Conservation (phyloP, 1,139 yeast species). For the Trichomonascaceae sp. region DNA sequence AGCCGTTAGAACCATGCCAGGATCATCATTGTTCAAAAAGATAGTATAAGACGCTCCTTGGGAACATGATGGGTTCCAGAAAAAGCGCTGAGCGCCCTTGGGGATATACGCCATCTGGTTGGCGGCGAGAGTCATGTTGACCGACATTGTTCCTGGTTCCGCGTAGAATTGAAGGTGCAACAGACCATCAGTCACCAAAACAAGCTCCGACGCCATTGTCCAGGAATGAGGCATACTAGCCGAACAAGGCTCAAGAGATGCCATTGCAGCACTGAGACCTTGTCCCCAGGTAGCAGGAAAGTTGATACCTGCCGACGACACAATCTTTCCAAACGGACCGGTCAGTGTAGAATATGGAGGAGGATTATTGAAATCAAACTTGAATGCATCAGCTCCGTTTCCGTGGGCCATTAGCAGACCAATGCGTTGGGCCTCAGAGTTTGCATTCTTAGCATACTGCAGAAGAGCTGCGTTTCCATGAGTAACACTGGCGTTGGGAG, state of each 20-base stretch:
- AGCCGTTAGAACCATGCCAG: conserved; percentile 12
- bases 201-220: conserved; percentile 13
- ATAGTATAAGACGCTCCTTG: conserved; percentile 8
- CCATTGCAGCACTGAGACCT: conserved; percentile 11
- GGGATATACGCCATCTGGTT: conserved; percentile 12
- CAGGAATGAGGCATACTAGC: conserved; percentile 14
- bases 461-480: too few species aligned
- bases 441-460: too few species aligned
- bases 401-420: conserved; percentile 8
- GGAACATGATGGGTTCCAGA: conserved; percentile 13
- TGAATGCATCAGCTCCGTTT: conserved; percentile 9
- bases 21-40: conserved; percentile 13
- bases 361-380: conserved; percentile 14
- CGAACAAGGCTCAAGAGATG: conserved; percentile 14
- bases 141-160: conserved; percentile 10
- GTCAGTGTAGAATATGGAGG: conserved; percentile 9
- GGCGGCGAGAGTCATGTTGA: conserved; percentile 9
- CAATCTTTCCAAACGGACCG: conserved; percentile 11
- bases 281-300: conserved; percentile 15
- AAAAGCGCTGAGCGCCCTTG: conserved; percentile 13
- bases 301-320: conserved; percentile 11
- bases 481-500: too few species aligned
- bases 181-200: conserved; percentile 13
- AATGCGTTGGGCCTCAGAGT: conserved; percentile 3
- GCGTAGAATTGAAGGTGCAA: conserved; percentile 12